These are phyloP conservation scores for Evernia prunastri DNA, from an alignment of 495 filamentous ascomycete genomes.

Conservation along the genomic window DNA sequence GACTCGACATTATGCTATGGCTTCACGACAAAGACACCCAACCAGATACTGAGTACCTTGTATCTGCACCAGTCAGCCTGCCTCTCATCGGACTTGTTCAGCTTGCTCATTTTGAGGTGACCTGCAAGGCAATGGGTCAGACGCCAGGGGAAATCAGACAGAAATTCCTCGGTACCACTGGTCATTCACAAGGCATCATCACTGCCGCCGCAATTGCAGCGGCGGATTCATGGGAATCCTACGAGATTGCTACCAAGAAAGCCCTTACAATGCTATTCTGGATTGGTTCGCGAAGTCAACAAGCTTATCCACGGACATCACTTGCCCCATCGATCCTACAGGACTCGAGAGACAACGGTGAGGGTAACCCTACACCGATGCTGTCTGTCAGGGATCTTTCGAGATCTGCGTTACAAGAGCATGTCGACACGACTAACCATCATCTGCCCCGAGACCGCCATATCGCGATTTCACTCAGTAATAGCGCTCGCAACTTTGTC, in stretches of 20 bases:
- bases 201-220: constrained; percentile 89
- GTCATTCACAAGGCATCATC: constrained; percentile 94
- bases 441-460: constrained; percentile 88
- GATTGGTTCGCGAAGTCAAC: constrained; percentile 98
- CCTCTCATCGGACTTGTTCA: constrained; percentile 95
- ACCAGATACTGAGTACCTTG: constrained; percentile 90
- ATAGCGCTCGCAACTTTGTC: constrained; percentile 94
- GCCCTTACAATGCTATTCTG: constrained; percentile 95
- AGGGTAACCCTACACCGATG: constrained; percentile 94
- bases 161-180: constrained; percentile 77
- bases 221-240: constrained; percentile 82
- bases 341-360: constrained; percentile 88
- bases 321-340: constrained; percentile 86
- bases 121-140: constrained; percentile 80
- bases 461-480: constrained; percentile 90
- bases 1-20: constrained; percentile 89
- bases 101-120: constrained; percentile 86
- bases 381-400: constrained; percentile 91
- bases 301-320: constrained; percentile 91
- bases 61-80: constrained; percentile 94
- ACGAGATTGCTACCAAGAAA: constrained; percentile 65
- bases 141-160: constrained; percentile 81
- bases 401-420: constrained; percentile 75
- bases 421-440: constrained; percentile 92
- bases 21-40: constrained; percentile 78